Base-by-base conservation (phyloP, 2,329 filamentous ascomycete species). In the Pseudopyrenochaeta lycopersici region DNA sequence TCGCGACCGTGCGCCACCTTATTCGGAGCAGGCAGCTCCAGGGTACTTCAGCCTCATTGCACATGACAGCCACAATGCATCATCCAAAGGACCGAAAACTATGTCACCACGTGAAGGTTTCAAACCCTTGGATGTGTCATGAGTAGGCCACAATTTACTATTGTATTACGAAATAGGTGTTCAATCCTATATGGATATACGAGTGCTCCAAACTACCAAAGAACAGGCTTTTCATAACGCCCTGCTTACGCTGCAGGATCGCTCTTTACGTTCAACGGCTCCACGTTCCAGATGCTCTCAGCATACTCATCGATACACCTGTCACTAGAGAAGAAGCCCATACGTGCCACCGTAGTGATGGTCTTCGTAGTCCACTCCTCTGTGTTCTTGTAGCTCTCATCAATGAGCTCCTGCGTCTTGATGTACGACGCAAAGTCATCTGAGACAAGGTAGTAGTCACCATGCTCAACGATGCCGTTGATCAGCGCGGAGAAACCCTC, bases 251-350 rank as follows among this genome's bases (percentile, higher is more conserved):
- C 60, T 38, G 56, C 60, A 51, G 62, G 58, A 45, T 68, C 60
- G 12, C 56, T 56, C 62, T 77, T 75, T 18, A 81, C 80, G 30
- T 78, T 77, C 49, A 95, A 76, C 23, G 94, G 93, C 81, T 98
- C 94, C 33, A 97, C 82, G 72, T 98, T 98, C 95, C 95, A 99
- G 75, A 99, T 97, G 60, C 84, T 88, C 76, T 99, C 94, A 0
- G 95, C 95, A 78, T 99, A 99, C 82, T 97, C 93, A 69, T 94
- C 91, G 76, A 98, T 97, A 79, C 94, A 97, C 33, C 94, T 86
- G 76, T 98, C 94, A 60, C 90, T 94, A 65, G 88, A 93, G 82
- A 98, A 98, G 85, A 98, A 98, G 32, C 94, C 95, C 95, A 99
- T 99, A 35, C 93, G 84, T 6, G 92, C 85, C 15, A 99, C 95